Percentiles rank a stretch among this genome's conserved stretches.
phyloP scores from a whole-genome alignment of 768 basidiomycete genomes.

The Tulasnella sp. region DNA sequence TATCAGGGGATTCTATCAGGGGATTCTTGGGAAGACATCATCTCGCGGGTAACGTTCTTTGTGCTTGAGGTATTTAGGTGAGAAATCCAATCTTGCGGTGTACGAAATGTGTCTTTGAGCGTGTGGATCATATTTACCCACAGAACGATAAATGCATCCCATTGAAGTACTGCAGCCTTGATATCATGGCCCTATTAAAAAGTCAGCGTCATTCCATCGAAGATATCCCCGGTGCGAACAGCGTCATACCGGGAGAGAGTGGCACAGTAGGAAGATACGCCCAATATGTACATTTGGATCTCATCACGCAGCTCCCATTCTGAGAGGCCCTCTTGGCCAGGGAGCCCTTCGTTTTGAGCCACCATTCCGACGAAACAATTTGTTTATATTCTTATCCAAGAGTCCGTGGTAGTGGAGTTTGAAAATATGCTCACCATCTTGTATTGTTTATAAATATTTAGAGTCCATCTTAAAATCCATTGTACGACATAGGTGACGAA shows the following conservation, averaged over 20 bases:
- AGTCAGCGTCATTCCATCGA: background rate
- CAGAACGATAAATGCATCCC: too few relatives aligned
- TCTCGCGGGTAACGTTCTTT: background rate
- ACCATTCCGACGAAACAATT: background rate
- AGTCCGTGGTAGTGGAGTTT: background rate
- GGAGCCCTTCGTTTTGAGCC: background rate
- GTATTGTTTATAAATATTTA: too few relatives aligned
- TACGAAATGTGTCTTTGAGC: too few relatives aligned
- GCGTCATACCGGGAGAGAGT: too few relatives aligned
- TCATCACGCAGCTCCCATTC: conserved; percentile 8
- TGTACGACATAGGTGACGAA: too few relatives aligned
- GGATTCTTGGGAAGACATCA: background rate
- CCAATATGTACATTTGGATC: background rate
- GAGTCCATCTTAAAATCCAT: too few relatives aligned
- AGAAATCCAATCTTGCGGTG: too few relatives aligned
- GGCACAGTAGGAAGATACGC: background rate
- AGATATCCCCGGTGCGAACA: background rate
- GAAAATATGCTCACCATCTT: too few relatives aligned
- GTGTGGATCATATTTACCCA: conserved; percentile 1
- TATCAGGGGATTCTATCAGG: too few relatives aligned
- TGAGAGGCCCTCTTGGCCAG: background rate
- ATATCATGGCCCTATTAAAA: background rate
- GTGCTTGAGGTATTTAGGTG: too few relatives aligned
- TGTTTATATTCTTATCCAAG: background rate
- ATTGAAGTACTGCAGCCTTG: background rate